Evolutionary conservation across 164 flowering plant genomes (phyloP).

Genomic region (Aristolochia californica): DNA sequence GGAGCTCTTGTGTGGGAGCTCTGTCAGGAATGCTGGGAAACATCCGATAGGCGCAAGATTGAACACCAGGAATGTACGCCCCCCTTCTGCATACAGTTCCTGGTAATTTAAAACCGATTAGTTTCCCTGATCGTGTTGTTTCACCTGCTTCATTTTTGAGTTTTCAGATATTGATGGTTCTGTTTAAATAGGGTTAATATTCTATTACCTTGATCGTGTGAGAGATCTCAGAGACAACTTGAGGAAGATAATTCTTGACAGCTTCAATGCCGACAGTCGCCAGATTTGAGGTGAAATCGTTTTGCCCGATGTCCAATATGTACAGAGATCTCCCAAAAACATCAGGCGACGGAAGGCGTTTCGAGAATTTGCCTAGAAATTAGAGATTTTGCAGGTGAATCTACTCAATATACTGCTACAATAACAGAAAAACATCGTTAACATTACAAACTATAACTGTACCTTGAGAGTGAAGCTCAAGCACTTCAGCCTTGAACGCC

Average conservation of each 20-base stretch:
- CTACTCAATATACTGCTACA: too few relatives aligned
- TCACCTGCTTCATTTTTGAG: too few relatives aligned
- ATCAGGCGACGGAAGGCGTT: slow-evolving; percentile 39
- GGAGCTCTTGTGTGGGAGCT: slow-evolving; percentile 39
- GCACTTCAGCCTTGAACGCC: slow-evolving; percentile 45
- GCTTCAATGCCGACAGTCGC: slow-evolving; percentile 41
- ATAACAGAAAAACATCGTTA: too few relatives aligned
- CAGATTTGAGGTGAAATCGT: slow-evolving; percentile 72
- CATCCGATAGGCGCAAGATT: slow-evolving; percentile 84
- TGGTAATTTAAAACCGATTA: slow-evolving; percentile 6
- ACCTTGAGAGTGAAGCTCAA: slow-evolving; percentile 25
- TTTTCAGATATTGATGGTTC: too few relatives aligned
- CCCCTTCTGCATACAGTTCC: slow-evolving; percentile 48
- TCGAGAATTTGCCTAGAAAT: background rate
- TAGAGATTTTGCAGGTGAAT: too few relatives aligned
- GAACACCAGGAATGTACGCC: slow-evolving; percentile 53
- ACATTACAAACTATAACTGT: background rate
- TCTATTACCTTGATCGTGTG: slow-evolving; percentile 52
- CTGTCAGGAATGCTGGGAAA: slow-evolving; percentile 52
- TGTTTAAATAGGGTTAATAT: background rate
- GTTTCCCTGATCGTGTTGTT: too few relatives aligned
- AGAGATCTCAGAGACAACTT: slow-evolving; percentile 52
- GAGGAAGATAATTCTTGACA: slow-evolving; percentile 48
- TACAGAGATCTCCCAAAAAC: slow-evolving; percentile 65
- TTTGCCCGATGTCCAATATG: slow-evolving; percentile 84